Conservation (phyloP, 352 stramenopile species). For the Phytopythium mirpurense region DNA sequence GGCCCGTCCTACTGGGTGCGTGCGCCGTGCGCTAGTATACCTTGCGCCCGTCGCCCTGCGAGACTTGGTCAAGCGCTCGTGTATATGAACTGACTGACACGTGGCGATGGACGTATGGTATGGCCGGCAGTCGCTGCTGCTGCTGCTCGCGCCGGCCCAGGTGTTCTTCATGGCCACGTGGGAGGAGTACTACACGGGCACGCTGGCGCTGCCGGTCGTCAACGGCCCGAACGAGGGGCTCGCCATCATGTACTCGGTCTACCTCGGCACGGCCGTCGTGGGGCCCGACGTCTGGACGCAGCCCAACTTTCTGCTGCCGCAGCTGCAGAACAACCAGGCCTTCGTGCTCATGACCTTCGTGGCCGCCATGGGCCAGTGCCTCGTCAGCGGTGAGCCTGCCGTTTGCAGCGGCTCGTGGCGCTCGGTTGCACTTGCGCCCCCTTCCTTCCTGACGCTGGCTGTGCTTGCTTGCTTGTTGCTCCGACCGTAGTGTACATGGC, state of each 20-base stretch:
- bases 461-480: too few species aligned
- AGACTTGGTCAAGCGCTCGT: too few species aligned
- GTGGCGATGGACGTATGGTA: too few species aligned
- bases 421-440: too few species aligned
- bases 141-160: conserved; percentile 65
- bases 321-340: conserved; percentile 73
- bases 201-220: conserved; percentile 91
- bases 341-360: conserved; percentile 76
- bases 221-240: conserved; percentile 97
- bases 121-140: conserved; percentile 59
- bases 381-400: conserved; percentile 56
- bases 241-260: conserved; percentile 84
- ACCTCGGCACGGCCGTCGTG: conserved; percentile 57
- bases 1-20: conserved; percentile 76
- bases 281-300: conserved; percentile 66
- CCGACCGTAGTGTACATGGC: conserved; percentile 56
- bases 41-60: too few species aligned
- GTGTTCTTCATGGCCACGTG: conserved; percentile 98
- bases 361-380: conserved; percentile 55
- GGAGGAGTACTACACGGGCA: conserved; percentile 98
- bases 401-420: not conserved
- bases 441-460: too few species aligned
- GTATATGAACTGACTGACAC: too few species aligned
- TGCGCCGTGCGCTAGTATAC: conserved; percentile 26
- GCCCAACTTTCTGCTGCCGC: conserved; percentile 48